phyloP scores from a whole-genome alignment of 495 filamentous ascomycete species.

The Hyaloscypha finlandica region DNA sequence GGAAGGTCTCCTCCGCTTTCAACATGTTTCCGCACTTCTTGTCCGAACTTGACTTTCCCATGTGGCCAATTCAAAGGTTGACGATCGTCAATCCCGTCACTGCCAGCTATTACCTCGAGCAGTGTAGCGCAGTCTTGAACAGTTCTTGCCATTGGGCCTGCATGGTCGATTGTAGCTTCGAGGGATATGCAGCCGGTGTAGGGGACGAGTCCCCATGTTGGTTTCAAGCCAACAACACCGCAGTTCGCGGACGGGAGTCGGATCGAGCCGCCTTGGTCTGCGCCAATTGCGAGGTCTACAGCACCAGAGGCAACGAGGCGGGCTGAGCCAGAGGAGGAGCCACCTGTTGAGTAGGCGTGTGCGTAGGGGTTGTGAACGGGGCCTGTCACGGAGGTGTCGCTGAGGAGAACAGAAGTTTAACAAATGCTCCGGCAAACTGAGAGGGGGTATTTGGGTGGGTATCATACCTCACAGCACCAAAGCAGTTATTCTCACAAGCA shows the following conservation, averaged over 20 bases:
- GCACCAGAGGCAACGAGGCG: constrained; percentile 52
- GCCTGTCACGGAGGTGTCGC: constrained; percentile 50
- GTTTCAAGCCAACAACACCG: constrained; percentile 50
- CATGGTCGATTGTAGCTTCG: constrained; percentile 49
- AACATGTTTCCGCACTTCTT: constrained; percentile 31
- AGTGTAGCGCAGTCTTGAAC: constrained; percentile 52
- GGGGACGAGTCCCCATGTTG: constrained; percentile 51
- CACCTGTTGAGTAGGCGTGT: constrained; percentile 54
- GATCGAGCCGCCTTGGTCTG: constrained; percentile 63
- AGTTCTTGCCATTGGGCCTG: constrained; percentile 50
- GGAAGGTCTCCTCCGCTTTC: constrained; percentile 26
- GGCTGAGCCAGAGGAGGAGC: constrained; percentile 58
- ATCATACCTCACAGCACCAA: constrained; percentile 6
- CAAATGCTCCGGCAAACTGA: too few species aligned
- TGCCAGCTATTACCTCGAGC: constrained; percentile 54
- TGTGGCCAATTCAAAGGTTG: constrained; percentile 47
- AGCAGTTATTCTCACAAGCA: constrained; percentile 28
- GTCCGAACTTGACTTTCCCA: constrained; percentile 35
- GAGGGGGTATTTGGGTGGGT: constrained; percentile 27
- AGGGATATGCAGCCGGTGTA: constrained; percentile 50
- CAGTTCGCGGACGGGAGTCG: constrained; percentile 54
- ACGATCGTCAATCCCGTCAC: constrained; percentile 59
- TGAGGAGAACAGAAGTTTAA: constrained; percentile 5
- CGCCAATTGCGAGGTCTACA: constrained; percentile 58
- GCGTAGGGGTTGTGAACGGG: constrained; percentile 52